Evolutionary conservation across 345 rosid species (phyloP), one percentile per base, ranked within the genome.

Genomic region (Citrus unshiu): DNA sequence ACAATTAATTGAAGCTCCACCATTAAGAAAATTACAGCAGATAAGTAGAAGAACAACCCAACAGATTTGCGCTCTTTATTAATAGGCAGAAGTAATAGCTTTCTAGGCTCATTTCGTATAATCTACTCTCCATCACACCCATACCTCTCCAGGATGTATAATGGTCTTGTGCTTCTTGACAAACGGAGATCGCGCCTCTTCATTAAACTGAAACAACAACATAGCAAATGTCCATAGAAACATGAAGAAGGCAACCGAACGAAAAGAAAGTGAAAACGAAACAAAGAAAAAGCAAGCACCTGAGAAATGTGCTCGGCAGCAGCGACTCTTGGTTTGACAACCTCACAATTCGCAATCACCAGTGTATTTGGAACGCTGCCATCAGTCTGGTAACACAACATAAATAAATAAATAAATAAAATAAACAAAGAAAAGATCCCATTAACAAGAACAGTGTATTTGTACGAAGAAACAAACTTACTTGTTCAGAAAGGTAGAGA

Each of bases 91-190:
- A 54, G 58, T 19, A 51, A 51, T 51, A 7, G 58, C 7, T 49
- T 54, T 49, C 60, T 37, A 34, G 12, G 32, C 39, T 7, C 35
- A 66, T 30, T 0, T 24, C n/a, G 21, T 34, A 57, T 54, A 25
- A n/a, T 24, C 18, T 56, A 35, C 59, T 12, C 35, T 18, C 5
- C 27, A 9, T 25, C 43, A 32, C 21, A 54, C 39, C 37, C 86
- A 80, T 81, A 97, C 99, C 98, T 97, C 98, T 75, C 99, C 98
- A 77, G 99, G 99, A 87, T 94, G 99, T 84, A 97, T 91, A 84
- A 97, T 93, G 74, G 98, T 97, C 90, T 97, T 97, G 91, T 86
- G 90, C 92, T 97, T 97, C 91, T 91, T 94, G 76, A 97, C 97
- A 86, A 97, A 97, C 25, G 99, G 98, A 51, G 99, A 97, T 30